A percentile compares a stretch with the other conserved stretches of the same genome.
phyloP scores from a whole-genome alignment of 768 basidiomycete species.

The Naematelia aurantialba region DNA sequence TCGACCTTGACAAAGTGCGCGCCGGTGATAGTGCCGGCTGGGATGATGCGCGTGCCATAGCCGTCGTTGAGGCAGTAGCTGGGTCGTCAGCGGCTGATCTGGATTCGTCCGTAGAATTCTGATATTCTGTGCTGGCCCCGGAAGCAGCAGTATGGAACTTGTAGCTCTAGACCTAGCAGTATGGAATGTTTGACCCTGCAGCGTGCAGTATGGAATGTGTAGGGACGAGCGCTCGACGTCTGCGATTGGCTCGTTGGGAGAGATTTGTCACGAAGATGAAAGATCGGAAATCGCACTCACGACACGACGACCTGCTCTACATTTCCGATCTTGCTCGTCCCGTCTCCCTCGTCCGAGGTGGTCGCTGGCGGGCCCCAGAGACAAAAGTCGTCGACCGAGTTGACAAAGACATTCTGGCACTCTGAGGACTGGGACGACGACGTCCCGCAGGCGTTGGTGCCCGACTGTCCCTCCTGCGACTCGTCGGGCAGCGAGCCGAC shows the following conservation, averaged over 20 bases:
- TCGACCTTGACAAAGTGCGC: conserved; percentile 53
- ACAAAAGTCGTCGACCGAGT: conserved; percentile 46
- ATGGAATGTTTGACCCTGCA: too few species aligned
- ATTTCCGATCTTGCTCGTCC: conserved; percentile 52
- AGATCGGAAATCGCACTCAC: too few species aligned
- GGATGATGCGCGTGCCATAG: conserved; percentile 53
- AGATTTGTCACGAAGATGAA: too few species aligned
- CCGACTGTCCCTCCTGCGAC: conserved; percentile 60
- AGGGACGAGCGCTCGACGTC: too few species aligned
- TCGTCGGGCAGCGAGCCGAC: conserved; percentile 24
- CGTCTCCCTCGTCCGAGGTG: conserved; percentile 38
- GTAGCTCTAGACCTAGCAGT: too few species aligned
- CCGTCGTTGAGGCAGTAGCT: conserved; percentile 50
- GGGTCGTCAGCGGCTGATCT: not conserved
- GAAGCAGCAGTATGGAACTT: not conserved
- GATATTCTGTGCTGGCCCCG: not conserved
- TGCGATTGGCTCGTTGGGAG: too few species aligned
- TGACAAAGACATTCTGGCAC: conserved; percentile 58
- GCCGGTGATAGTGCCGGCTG: conserved; percentile 50
- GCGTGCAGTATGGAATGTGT: too few species aligned
- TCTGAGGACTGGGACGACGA: conserved; percentile 57
- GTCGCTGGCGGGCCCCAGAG: conserved; percentile 44
- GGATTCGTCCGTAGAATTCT: too few species aligned
- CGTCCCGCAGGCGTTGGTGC: conserved; percentile 64
- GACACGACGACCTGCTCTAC: conserved; percentile 40